Percentiles rank a stretch among this genome's conserved stretches.
Conservation (phyloP, 164 flowering plant species). For the Tetracentron sinense region DNA sequence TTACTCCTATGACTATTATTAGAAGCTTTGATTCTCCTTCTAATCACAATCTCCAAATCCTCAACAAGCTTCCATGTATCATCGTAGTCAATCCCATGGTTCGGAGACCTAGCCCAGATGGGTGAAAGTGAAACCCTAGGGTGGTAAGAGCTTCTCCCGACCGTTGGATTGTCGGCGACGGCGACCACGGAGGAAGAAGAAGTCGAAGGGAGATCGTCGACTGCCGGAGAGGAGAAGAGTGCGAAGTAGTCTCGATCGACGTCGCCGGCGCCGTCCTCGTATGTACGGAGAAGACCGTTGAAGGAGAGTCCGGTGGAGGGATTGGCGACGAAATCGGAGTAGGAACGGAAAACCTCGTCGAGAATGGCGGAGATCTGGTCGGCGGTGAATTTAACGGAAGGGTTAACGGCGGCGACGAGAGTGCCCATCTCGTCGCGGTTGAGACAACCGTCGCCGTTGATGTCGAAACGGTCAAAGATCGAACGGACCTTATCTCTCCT, state of each 20-base stretch:
- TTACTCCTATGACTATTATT: neutral
- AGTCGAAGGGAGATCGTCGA: neutral
- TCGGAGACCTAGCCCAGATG: constrained; percentile 13
- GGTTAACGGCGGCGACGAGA: constrained; percentile 18
- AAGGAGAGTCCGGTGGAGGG: constrained; percentile 13
- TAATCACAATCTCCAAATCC: constrained; percentile 14
- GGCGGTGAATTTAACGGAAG: constrained; percentile 14
- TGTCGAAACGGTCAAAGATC: constrained; percentile 20
- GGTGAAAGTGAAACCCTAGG: constrained; percentile 4
- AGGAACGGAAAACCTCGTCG: constrained; percentile 22
- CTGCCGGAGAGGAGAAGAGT: neutral
- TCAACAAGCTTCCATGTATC: constrained; percentile 10
- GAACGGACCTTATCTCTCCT: constrained; percentile 14
- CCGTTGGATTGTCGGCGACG: neutral
- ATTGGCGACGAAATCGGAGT: constrained; percentile 14
- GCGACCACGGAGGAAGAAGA: neutral
- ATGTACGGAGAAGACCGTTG: constrained; percentile 18
- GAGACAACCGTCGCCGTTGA: constrained; percentile 19
- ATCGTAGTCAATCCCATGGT: constrained; percentile 9
- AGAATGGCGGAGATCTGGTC: constrained; percentile 20
- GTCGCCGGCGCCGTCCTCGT: constrained; percentile 22
- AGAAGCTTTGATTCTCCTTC: constrained; percentile 4
- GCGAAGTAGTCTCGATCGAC: constrained; percentile 22
- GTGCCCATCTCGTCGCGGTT: constrained; percentile 17
- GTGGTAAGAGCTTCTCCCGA: neutral